phyloP scores from a whole-genome alignment of 176 grass and related monocot genomes.

The Bothriochloa decipiens region DNA sequence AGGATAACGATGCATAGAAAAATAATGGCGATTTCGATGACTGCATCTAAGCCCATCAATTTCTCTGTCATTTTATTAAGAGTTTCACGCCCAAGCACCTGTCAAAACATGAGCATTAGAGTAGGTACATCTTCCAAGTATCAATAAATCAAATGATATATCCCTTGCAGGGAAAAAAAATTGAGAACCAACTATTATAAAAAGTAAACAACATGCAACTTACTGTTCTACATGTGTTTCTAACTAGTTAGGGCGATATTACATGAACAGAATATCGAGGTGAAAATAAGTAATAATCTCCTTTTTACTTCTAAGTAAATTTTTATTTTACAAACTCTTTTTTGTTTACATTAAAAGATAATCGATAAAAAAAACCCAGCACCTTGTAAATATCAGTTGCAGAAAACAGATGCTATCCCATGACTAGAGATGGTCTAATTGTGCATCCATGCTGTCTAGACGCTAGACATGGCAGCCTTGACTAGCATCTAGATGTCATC shows the following conservation, averaged over 20 bases:
- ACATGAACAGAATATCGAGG: neutral
- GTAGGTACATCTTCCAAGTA: neutral
- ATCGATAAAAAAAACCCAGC: neutral
- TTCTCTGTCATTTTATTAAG: constrained; percentile 5
- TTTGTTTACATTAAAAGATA: neutral
- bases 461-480: neutral
- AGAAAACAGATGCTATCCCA: neutral
- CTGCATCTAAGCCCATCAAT: constrained; percentile 39
- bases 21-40: constrained; percentile 51
- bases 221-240: neutral
- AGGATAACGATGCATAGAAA: constrained; percentile 49
- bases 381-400: neutral
- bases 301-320: neutral
- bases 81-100: constrained; percentile 45
- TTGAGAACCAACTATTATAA: neutral
- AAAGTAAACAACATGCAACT: neutral
- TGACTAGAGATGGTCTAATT: neutral
- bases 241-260: neutral
- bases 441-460: neutral
- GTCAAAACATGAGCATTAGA: constrained; percentile 37
- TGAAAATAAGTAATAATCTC: neutral
- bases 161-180: neutral
- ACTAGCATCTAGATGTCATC: neutral
- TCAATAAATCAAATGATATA: neutral
- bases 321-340: neutral